These are phyloP conservation scores for Agrocybe chaxingu DNA, from an alignment of 768 basidiomycete genomes.

Conservation along the genomic window DNA sequence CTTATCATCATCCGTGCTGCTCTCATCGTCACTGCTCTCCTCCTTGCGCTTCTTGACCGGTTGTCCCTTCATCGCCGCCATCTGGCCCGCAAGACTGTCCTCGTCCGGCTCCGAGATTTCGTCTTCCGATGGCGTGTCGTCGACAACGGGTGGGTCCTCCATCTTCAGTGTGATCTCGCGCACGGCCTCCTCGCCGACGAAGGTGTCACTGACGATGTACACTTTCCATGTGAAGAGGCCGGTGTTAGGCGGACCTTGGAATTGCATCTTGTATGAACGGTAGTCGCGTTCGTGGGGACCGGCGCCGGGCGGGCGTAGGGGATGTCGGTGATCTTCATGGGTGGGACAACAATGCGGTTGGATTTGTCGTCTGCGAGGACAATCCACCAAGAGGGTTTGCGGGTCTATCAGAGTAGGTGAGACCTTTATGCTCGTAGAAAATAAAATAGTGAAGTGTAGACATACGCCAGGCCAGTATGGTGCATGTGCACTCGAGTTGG, in stretches of 20 bases:
- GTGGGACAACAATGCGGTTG: slow-evolving; percentile 84
- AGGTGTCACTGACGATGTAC: slow-evolving; percentile 84
- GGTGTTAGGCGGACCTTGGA: slow-evolving; percentile 86
- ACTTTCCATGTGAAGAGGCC: slow-evolving; percentile 90
- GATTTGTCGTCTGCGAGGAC: slow-evolving; percentile 85
- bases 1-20: slow-evolving; percentile 38
- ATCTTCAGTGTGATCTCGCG: slow-evolving; percentile 78
- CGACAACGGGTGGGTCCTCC: slow-evolving; percentile 62
- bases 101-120: slow-evolving; percentile 99
- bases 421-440: background rate
- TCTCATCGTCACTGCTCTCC: slow-evolving; percentile 52
- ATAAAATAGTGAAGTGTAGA: slow-evolving; percentile 5
- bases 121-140: slow-evolving; percentile 70
- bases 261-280: slow-evolving; percentile 86
- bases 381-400: slow-evolving; percentile 92
- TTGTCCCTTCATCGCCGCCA: slow-evolving; percentile 93
- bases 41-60: slow-evolving; percentile 69
- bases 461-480: slow-evolving; percentile 89
- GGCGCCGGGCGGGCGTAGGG: slow-evolving; percentile 51
- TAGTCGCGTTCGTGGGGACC: slow-evolving; percentile 46
- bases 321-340: slow-evolving; percentile 76
- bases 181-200: slow-evolving; percentile 75
- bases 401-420: slow-evolving; percentile 46
- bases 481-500: slow-evolving; percentile 62
- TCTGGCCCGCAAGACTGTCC: slow-evolving; percentile 94